These are phyloP conservation scores for Flueggea neowawraea DNA, from an alignment of 441 rosid genomes.

Conservation along the genomic window DNA sequence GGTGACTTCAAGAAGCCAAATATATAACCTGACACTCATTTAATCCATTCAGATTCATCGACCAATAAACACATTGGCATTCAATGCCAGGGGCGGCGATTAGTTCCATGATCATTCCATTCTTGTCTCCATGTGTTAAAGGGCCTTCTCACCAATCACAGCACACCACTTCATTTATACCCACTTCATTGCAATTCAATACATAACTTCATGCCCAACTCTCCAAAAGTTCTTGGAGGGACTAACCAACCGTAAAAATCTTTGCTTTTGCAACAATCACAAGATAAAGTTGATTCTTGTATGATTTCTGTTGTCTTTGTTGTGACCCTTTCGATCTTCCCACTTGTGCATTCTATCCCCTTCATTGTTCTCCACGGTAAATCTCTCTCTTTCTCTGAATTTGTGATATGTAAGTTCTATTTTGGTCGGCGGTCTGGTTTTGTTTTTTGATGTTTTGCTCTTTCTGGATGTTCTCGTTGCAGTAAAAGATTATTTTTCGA, in stretches of 20 bases:
- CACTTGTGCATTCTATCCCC: constrained; percentile 42
- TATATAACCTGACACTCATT: too few species aligned
- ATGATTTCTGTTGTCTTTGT: constrained; percentile 4
- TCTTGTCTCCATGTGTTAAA: neutral
- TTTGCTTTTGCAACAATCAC: too few species aligned
- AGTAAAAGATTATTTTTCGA: too few species aligned
- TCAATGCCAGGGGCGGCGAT: too few species aligned
- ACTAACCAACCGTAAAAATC: too few species aligned
- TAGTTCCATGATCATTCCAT: neutral
- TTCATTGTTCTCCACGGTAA: constrained; percentile 69
- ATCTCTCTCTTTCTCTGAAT: neutral
- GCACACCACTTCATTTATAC: neutral
- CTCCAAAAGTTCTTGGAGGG: too few species aligned
- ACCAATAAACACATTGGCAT: too few species aligned
- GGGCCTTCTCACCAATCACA: neutral
- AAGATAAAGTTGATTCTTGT: neutral
- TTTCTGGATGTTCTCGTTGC: too few species aligned
- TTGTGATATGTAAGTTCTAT: neutral
- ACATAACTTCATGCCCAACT: too few species aligned
- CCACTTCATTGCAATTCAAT: too few species aligned
- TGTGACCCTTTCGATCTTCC: constrained; percentile 11
- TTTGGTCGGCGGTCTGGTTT: neutral
- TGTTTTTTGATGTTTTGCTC: neutral
- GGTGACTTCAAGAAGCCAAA: too few species aligned
- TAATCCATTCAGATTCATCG: too few species aligned